Evolutionary conservation across 176 grass and related monocot genomes (phyloP).

Genomic region (Olyra latifolia): DNA sequence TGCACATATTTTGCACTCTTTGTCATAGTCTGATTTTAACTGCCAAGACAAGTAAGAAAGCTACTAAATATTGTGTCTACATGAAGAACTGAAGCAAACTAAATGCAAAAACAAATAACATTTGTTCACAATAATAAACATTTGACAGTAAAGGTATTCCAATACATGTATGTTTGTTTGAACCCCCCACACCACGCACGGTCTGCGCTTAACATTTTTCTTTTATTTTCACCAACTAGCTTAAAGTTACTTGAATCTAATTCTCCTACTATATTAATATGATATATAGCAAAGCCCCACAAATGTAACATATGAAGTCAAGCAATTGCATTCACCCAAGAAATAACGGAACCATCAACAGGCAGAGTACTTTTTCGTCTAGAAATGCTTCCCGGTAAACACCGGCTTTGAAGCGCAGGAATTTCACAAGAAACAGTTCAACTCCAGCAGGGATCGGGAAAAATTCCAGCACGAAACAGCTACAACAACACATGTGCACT

Average conservation of each 20-base stretch:
- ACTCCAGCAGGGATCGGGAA: no score
- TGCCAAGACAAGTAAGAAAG: slow-evolving; percentile 42
- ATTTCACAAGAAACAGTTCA: no score
- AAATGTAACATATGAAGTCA: neutral
- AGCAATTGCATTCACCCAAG: neutral
- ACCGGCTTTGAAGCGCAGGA: no score
- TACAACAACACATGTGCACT: neutral
- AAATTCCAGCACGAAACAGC: neutral
- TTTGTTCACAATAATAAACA: neutral
- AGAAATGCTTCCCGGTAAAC: neutral
- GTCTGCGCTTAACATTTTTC: neutral
- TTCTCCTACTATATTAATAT: neutral
- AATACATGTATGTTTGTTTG: neutral
- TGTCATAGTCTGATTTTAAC: slow-evolving; percentile 88
- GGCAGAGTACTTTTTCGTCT: neutral
- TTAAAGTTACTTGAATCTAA: neutral
- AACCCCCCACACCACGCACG: neutral
- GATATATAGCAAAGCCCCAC: neutral
- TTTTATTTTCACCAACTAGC: neutral
- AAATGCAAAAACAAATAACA: neutral
- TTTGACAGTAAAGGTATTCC: neutral
- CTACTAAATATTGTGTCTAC: neutral
- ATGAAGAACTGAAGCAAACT: slow-evolving; percentile 9
- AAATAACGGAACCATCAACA: neutral
- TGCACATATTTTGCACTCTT: slow-evolving; percentile 96